Evolutionary conservation across 2,329 filamentous ascomycete species (phyloP), one percentile per base, ranked within the genome.

Genomic region (Orbilia blumenaviensis): DNA sequence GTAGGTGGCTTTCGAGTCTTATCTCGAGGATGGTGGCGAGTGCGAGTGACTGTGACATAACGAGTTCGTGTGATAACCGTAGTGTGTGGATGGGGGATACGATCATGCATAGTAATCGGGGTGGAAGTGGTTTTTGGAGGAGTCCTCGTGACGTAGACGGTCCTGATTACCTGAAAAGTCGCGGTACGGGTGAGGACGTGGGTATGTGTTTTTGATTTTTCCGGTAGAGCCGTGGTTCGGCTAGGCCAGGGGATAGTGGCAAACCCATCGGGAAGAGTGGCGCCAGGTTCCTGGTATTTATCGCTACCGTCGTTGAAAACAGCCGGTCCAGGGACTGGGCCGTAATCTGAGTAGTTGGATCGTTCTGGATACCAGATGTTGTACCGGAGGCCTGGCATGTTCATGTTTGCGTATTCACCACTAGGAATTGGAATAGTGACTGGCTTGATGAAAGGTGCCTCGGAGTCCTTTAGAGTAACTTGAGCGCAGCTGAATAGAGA

Each of bases 331-430:
- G 72, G 72, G 12, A 69, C 54, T 10, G 60, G 66, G 16, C 61
- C 66, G 41, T 77, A 77, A n/a, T 71, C 72, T 10, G 60, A 60
- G 44, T 62, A 77, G n/a, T 48, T 60, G 7, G 41, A 16, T 12
- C 72, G 72, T 2, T 44, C 58, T 0, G 66, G 72, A 23, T 69
- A 62, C 71, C 71, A 75, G 29, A 77, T 71, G 60, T 77, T 71
- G 42, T 69, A 77, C n/a, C 64, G 58, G 8, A 77, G 64, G 10
- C 72, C 72, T 2, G 72, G 72, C 64, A 71, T 77, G 8, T 77
- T 71, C 38, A 71, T 32, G 29, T 71, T 77, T 3, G 66, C 58
- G 32, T 77, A 77, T 18, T 77, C 66, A 10, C 64, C 60, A 18
- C 64, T 32, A 6, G 72, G 72, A n/a, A 77, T 77, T 21, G 29